Base-by-base conservation (phyloP, 257 asterid genomes). In the Solanum ossicruentum region DNA sequence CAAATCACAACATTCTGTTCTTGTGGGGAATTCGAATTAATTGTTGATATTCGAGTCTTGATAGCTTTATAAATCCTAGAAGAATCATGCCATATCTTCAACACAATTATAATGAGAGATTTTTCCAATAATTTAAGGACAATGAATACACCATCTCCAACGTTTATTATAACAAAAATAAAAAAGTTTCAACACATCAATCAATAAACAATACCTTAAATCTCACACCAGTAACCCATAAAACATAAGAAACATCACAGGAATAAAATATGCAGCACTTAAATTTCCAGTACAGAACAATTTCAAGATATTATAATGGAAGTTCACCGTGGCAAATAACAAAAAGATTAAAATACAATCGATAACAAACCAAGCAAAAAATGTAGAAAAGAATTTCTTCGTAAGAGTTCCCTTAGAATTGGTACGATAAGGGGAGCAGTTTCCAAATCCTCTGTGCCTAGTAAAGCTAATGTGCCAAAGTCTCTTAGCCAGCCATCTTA, bases 401-500 rank as follows among this genome's bases (percentile, higher is more conserved):
- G 51, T 20, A 12, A 45, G 54, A 71, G 82, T 18, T 70, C 20
- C 77, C 84, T 10, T 10, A 54, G 11, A 57, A 72, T 57, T 71
- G 23, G 85, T 43, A 60, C 75, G 63, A 65, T 20, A 81, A 26
- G 78, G 72, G 84, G 63, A 49, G 80, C 49, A 21, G 32, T 67
- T 75, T 10, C 23, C 63, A 49, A 51, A 75, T 75, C 82, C 51
- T 49, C 2, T 75, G 55, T 49, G 82, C 82, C 82, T 4, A 15
- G 82, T 51, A 23, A 9, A 75, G 18, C 71, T 41, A 60, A 32
- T 8, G 32, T 55, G 16, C n/a, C 79, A 81, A 84, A 73, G 45
- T 57, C 83, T 45, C 89, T 90, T 92, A 93, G 67, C 82, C 97
- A 21, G 98, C 97, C 99, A 96, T 94, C 90, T 93, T 92, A 20